Base-by-base conservation (phyloP, 2,329 filamentous ascomycete genomes). In the Niveomyces coronatus region DNA sequence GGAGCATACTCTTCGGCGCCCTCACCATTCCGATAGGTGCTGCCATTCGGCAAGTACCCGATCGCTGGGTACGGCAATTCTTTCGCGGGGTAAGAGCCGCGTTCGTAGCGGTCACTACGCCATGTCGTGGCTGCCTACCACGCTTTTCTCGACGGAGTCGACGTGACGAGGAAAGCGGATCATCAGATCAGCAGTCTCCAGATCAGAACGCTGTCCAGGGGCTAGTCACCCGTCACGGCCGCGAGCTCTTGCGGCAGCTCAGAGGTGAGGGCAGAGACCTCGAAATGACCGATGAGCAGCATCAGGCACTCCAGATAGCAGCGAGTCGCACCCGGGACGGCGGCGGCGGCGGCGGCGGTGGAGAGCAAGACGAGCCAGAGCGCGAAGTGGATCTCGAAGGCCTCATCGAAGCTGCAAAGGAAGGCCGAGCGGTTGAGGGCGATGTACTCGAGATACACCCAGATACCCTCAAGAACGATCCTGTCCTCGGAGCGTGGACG, bases 1-100 rank as follows among this genome's bases (percentile, higher is more conserved):
- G 79, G 58, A 82, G 78, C 22, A 64, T 85, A 39, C 67, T 84
- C 1, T 69, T 85, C 19, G 82, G 82, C 19, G 62, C 73, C 15
- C 52, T 85, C 10, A 79, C 79, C 0, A 61, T 85, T n/a, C 79
- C 79, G 0, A 62, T 85, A 64, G 63, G 63, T 13, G 61, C 61
- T 0, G 39, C 64, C 34, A 60, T 66, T 14, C 58, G 63, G 15
- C 57, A 63, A 22, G 52, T 65, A 0, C 63, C 63, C 0, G 63
- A 66, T 17, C 43, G 48, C 3, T 47, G 54, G 13, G 53, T 62
- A 3, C 44, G 52, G 17, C 40, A 37, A 0, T 41, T 58, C 1
- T 60, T 61, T 41, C 41, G 46, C 5, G 33, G 42, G 5, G 22
- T 54, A n/a, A 38, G 46, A n/a, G 42, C 41, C 15, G 29, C 43